A percentile compares a stretch with the other conserved stretches of the same genome.
phyloP scores from a whole-genome alignment of 805 yeast genomes.

The Metschnikowia peoriensis region DNA sequence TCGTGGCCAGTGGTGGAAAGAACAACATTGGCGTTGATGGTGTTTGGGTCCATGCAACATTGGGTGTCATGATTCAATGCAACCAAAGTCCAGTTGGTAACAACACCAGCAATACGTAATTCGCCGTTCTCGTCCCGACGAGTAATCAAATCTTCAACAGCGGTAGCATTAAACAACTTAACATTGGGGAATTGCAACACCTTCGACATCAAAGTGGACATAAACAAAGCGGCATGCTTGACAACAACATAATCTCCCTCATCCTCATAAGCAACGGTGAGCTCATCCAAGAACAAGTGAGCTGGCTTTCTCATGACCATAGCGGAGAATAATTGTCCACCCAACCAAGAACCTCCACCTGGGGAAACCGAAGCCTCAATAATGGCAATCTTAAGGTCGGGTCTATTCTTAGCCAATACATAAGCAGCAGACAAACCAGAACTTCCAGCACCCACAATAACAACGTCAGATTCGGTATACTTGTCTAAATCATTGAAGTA shows the following conservation, averaged over 20 bases:
- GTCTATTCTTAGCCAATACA: conserved; percentile 67
- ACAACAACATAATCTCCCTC: conserved; percentile 80
- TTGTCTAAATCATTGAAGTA: conserved; percentile 72
- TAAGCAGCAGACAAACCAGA: conserved; percentile 78
- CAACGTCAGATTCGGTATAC: conserved; percentile 72
- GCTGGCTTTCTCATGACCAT: conserved; percentile 82
- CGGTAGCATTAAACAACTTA: conserved; percentile 75
- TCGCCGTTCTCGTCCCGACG: conserved; percentile 61
- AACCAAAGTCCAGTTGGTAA: conserved; percentile 80
- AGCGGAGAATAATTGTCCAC: conserved; percentile 74
- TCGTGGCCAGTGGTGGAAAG: conserved; percentile 79
- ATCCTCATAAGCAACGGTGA: conserved; percentile 67
- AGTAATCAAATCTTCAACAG: conserved; percentile 77
- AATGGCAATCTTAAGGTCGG: conserved; percentile 71
- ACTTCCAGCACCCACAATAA: conserved; percentile 76
- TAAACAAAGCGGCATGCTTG: conserved; percentile 76
- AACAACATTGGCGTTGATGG: conserved; percentile 63
- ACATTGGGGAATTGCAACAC: conserved; percentile 71
- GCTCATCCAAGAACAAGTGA: conserved; percentile 61
- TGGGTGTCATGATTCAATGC: conserved; percentile 73
- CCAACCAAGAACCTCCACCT: conserved; percentile 80
- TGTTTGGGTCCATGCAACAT: conserved; percentile 81
- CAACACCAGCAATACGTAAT: conserved; percentile 72
- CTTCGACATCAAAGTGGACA: conserved; percentile 66
- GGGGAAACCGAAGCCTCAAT: conserved; percentile 74